Evolutionary conservation across 805 yeast genomes (phyloP).

Genomic region (Wickerhamiella australiensis): DNA sequence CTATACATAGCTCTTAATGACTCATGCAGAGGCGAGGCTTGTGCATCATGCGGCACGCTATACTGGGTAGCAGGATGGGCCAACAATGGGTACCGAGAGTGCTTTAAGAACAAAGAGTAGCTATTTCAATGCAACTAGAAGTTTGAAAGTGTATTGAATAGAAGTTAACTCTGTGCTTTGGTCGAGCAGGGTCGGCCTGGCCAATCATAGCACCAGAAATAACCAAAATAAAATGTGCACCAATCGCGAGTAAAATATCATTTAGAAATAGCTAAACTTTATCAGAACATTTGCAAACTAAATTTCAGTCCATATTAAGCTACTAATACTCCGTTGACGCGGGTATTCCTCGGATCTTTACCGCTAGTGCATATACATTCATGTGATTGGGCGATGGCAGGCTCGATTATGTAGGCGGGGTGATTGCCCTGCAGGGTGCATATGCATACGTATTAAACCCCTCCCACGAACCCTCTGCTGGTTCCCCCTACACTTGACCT

Average conservation of each 20-base stretch:
- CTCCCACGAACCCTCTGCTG: neutral
- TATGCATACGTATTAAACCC: conserved; percentile 8
- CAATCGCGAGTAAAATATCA: neutral
- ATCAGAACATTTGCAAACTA: neutral
- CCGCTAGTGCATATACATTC: neutral
- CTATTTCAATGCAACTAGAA: too few species aligned
- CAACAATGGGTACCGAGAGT: too few species aligned
- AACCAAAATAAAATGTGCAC: neutral
- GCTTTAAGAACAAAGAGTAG: too few species aligned
- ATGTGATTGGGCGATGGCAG: conserved; percentile 9
- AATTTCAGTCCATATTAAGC: neutral
- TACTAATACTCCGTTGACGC: neutral
- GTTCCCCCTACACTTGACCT: neutral
- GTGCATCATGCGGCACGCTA: too few species aligned
- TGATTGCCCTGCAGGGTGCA: conserved; percentile 6
- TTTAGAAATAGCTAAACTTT: neutral
- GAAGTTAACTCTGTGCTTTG: too few species aligned
- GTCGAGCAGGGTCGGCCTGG: neutral
- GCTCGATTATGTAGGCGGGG: conserved; percentile 4
- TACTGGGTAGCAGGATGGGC: too few species aligned
- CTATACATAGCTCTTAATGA: too few species aligned
- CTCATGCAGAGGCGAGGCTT: neutral
- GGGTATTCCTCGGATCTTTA: neutral
- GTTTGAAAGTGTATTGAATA: too few species aligned
- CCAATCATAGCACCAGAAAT: neutral